Base-by-base conservation (phyloP, 192 early-diverging fungal genomes). In the Pilobolus umbonatus region DNA sequence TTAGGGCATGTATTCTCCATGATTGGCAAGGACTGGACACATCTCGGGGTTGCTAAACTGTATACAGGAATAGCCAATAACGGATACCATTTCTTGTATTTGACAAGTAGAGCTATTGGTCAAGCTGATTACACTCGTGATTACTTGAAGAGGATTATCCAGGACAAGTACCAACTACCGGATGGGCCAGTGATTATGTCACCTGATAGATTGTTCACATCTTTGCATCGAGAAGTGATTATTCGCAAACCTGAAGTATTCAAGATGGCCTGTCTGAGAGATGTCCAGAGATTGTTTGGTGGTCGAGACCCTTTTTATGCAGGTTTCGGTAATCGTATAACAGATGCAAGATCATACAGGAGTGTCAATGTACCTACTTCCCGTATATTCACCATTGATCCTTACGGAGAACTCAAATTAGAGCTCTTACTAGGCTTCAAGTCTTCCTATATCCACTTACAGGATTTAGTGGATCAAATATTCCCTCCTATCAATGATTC, bases 1-100 rank as follows among this genome's bases (percentile, higher is more conserved):
- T 75, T 99, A 28, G 96, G 96, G 12, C 96, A 99, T 62, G 79
- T 99, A 12, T 96, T 95, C 74, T 93, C 94, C 35, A 96, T 95
- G 89, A 90, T 98, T 31, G 96, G 96, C 43, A 87, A 85, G 72
- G 96, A 99, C 69, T 99, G 96, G 96, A 99, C 95, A 1, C 96
- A 99, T 71, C 82, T 80, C 15, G 96, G 96, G 24, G 93, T 99
- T 19, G 96, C 96, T 43, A 95, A 93, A 70, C 79, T 99, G 36
- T 99, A 95, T 66, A 95, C 93, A 5, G 94, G 94, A 64, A 94
- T 99, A 60, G 71, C 71, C 40, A 91, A 84, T 59, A 99, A 99
- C 62, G 94, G 93, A 24, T 99, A 98, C 72, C 82, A 97, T 67
- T 88, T 99, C 32, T 64, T 99, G 17, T 99, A 99, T 60, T 74